phyloP scores from a whole-genome alignment of 192 early-diverging fungal genomes.

The Coemansia aciculifera region DNA sequence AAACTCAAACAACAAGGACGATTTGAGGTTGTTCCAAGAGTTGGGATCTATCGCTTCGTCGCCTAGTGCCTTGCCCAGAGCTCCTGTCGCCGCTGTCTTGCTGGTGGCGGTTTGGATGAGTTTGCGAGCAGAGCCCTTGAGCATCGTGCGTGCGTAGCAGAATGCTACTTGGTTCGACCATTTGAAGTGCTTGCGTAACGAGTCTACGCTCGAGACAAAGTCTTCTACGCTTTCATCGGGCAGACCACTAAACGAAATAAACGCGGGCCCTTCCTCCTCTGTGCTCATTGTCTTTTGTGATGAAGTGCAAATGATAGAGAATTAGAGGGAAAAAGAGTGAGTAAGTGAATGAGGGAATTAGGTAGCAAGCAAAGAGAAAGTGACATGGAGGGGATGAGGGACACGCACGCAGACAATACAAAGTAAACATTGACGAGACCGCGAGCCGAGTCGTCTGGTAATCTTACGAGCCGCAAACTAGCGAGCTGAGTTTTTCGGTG shows the following conservation, averaged over 20 bases:
- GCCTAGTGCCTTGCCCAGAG: conserved; percentile 12
- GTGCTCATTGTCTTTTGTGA: conserved; percentile 14
- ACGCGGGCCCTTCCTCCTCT: conserved; percentile 55
- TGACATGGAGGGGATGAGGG: not conserved
- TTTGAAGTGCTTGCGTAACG: conserved; percentile 54
- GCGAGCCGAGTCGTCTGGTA: too few relatives aligned
- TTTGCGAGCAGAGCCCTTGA: conserved; percentile 48
- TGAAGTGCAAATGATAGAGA: not conserved
- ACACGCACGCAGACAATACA: not conserved
- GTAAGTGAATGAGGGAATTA: not conserved
- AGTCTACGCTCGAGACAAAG: conserved; percentile 49
- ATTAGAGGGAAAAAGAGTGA: not conserved
- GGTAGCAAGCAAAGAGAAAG: not conserved
- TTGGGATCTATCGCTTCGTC: conserved; percentile 49
- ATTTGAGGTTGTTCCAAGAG: conserved; percentile 44
- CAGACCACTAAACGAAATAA: conserved; percentile 49
- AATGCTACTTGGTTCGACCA: conserved; percentile 52
- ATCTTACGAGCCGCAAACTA: not conserved
- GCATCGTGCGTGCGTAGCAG: conserved; percentile 54
- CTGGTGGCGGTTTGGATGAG: conserved; percentile 16
- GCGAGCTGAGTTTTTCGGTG: not conserved
- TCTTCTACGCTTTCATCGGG: conserved; percentile 46
- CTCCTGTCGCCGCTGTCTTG: not conserved
- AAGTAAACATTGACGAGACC: not conserved
- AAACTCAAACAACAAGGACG: conserved; percentile 46